phyloP scores from a whole-genome alignment of 169 alveolate species.

The Perkinsus chesapeaki region DNA sequence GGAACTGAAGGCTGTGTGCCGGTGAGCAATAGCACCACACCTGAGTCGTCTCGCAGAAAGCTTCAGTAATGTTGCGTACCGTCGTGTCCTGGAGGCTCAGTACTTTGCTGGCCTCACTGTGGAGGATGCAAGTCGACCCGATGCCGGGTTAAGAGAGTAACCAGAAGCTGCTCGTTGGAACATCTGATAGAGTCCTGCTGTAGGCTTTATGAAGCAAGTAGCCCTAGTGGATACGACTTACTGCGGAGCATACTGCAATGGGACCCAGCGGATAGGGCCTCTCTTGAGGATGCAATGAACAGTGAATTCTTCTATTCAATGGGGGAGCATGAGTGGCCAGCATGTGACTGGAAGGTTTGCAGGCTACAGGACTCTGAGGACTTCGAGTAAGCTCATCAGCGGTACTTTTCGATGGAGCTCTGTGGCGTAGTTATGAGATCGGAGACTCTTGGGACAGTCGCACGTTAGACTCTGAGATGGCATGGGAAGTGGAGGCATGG shows the following conservation, averaged over 20 bases:
- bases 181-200: neutral
- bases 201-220: neutral
- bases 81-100: neutral
- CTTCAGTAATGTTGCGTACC: neutral
- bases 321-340: neutral
- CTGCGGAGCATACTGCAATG: neutral
- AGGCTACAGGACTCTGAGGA: neutral
- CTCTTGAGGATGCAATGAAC: neutral
- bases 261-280: neutral
- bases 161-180: neutral
- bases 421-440: neutral
- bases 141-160: neutral
- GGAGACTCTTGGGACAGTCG: neutral
- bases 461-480: neutral
- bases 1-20: neutral
- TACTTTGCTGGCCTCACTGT: neutral
- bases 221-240: neutral
- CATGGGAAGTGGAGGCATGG: neutral
- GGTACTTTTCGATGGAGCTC: neutral
- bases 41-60: no score
- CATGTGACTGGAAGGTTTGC: neutral
- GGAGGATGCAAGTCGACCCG: neutral
- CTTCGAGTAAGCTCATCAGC: neutral
- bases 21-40: no score
- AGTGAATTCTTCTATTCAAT: neutral